These are phyloP conservation scores for Aspergillus haitiensis DNA, from an alignment of 495 filamentous ascomycete species.

Conservation along the genomic window DNA sequence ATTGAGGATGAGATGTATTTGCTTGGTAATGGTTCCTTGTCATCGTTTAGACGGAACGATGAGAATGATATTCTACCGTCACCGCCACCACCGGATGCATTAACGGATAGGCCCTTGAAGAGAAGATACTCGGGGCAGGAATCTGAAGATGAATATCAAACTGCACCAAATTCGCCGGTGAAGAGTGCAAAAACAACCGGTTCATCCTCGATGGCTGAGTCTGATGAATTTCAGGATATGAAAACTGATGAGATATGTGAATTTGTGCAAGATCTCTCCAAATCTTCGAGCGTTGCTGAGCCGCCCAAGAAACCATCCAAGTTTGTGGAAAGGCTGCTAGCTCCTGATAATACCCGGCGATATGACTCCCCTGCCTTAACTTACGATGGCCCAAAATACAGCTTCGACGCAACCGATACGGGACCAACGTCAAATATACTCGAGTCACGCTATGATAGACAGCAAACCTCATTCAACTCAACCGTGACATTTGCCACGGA, in stretches of 20 bases:
- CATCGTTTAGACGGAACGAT: background rate
- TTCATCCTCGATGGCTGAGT: constrained; percentile 4
- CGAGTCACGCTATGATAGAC: constrained; percentile 14
- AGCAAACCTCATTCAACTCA: constrained; percentile 35
- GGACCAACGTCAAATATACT: constrained; percentile 21
- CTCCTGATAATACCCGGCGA: constrained; percentile 21
- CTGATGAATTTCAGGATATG: constrained; percentile 16
- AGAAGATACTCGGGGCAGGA: constrained; percentile 31
- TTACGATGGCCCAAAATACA: constrained; percentile 20
- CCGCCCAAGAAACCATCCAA: constrained; percentile 11
- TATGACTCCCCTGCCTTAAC: constrained; percentile 18
- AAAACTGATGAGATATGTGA: constrained; percentile 6
- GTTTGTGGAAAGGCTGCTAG: constrained; percentile 28
- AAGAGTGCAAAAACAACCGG: constrained; percentile 16
- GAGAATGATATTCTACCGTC: background rate
- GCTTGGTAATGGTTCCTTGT: constrained; percentile 19
- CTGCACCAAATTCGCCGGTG: constrained; percentile 42
- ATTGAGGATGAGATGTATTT: constrained; percentile 34
- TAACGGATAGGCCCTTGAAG: constrained; percentile 22
- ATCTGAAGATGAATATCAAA: constrained; percentile 35
- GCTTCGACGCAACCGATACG: constrained; percentile 28
- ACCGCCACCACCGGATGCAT: background rate
- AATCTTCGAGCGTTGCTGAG: constrained; percentile 9
- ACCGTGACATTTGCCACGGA: constrained; percentile 35
- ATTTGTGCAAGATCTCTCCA: constrained; percentile 9